Evolutionary conservation across 2,329 filamentous ascomycete species (phyloP).

Genomic region (Pseudopyricularia javanii): DNA sequence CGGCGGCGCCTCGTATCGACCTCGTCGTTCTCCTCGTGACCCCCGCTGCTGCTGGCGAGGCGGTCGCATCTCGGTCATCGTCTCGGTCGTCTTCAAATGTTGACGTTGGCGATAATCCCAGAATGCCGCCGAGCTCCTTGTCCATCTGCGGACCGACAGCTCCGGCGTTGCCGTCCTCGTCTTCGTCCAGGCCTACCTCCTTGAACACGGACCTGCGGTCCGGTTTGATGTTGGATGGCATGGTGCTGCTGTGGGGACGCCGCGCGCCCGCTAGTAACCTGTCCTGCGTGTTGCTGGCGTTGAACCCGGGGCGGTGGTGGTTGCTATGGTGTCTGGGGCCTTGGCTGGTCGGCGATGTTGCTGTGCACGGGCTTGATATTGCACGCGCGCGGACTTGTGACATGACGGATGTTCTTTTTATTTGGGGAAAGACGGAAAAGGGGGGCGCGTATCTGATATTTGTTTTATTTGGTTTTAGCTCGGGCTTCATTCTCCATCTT

Average conservation of each 20-base stretch:
- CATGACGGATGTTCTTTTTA: background rate
- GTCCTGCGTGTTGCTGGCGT: conserved; percentile 36
- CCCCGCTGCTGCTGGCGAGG: background rate
- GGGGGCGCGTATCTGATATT: background rate
- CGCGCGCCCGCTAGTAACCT: conserved; percentile 34
- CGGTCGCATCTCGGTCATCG: background rate
- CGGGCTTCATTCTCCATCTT: no score
- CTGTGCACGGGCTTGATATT: background rate
- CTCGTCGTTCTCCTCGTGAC: background rate
- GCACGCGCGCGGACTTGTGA: background rate
- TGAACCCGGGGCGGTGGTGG: conserved; percentile 31
- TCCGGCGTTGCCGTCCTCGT: conserved; percentile 13
- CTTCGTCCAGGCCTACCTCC: conserved; percentile 31
- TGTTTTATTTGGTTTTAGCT: background rate
- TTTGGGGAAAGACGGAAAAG: no score
- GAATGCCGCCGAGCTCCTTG: background rate
- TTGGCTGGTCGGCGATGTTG: background rate
- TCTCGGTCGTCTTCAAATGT: background rate
- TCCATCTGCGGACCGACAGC: background rate
- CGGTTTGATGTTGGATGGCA: conserved; percentile 29
- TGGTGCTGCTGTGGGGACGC: conserved; percentile 9
- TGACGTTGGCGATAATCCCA: background rate
- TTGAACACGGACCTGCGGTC: conserved; percentile 39
- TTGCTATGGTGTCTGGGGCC: background rate
- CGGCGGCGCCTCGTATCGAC: background rate